phyloP scores from a whole-genome alignment of 176 grass and related monocot genomes.

The Oryza meyeriana region DNA sequence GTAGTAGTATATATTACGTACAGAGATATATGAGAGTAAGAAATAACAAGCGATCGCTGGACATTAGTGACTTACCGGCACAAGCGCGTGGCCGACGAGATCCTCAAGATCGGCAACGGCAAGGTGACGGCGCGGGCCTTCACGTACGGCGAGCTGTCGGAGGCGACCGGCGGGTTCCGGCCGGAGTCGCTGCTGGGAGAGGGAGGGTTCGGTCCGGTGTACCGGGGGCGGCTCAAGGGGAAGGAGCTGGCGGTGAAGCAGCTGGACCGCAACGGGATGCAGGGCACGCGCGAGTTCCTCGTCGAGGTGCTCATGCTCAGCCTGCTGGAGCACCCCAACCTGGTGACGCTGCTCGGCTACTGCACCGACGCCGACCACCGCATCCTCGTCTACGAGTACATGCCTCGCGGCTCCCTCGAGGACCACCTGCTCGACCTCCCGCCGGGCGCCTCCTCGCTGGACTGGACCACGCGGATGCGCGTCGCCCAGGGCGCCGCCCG shows the following conservation, averaged over 20 bases:
- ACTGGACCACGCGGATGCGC: constrained; percentile 39
- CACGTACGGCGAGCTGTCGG: constrained; percentile 36
- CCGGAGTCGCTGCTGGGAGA: constrained; percentile 44
- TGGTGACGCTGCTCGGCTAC: constrained; percentile 44
- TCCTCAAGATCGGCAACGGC: constrained; percentile 46
- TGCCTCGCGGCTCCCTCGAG: constrained; percentile 40
- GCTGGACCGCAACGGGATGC: constrained; percentile 47
- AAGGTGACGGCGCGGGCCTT: constrained; percentile 42
- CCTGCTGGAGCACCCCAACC: constrained; percentile 47
- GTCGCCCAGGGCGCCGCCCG: constrained; percentile 44
- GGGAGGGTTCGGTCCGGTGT: constrained; percentile 46
- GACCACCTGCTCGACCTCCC: constrained; percentile 50
- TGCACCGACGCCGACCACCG: constrained; percentile 46
- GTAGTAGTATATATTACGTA: too few species aligned
- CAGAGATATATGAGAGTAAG: too few species aligned
- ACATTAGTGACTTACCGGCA: constrained; percentile 42
- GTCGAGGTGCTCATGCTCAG: constrained; percentile 44
- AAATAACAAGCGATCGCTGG: too few species aligned
- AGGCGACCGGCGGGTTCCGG: constrained; percentile 39
- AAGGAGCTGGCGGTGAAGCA: constrained; percentile 42
- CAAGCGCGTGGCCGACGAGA: constrained; percentile 46
- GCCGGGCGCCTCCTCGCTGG: not conserved
- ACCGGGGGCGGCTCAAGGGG: constrained; percentile 11
- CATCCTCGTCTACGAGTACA: constrained; percentile 55
- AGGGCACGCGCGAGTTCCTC: constrained; percentile 52